These are phyloP conservation scores for Penicillium sp. DNA, from an alignment of 2,329 filamentous ascomycete genomes.

Conservation along the genomic window DNA sequence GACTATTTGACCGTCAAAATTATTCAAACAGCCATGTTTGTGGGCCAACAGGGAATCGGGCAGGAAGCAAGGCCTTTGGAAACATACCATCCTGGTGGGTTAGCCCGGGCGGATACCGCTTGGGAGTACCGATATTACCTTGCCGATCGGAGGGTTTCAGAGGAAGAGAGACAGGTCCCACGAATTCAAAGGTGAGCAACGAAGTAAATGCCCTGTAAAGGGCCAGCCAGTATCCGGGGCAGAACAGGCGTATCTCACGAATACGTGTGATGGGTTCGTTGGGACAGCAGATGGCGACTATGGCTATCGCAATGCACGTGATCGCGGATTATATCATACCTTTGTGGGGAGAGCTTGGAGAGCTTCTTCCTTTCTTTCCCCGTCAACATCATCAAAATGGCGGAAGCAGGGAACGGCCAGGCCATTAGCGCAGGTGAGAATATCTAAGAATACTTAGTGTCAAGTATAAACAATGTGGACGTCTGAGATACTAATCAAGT, in stretches of 20 bases:
- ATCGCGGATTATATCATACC: conserved; percentile 32
- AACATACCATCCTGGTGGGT: conserved; percentile 30
- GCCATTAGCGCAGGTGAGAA: conserved; percentile 41
- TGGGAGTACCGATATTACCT: conserved; percentile 6
- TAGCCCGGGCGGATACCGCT: conserved; percentile 10
- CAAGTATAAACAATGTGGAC: too few species aligned
- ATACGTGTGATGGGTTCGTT: conserved; percentile 1
- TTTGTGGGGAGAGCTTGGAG: conserved; percentile 23
- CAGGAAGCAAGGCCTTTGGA: conserved; percentile 13
- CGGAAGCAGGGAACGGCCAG: conserved; percentile 30
- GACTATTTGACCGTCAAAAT: conserved; percentile 5
- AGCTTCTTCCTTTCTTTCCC: conserved; percentile 11
- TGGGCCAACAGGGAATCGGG: conserved; percentile 15
- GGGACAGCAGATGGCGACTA: conserved; percentile 4
- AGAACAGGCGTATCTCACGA: not conserved
- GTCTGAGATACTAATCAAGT: conserved; percentile 1
- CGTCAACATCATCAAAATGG: conserved; percentile 25
- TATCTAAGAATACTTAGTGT: too few species aligned
- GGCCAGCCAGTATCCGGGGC: conserved; percentile 1
- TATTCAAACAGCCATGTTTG: not conserved
- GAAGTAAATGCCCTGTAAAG: not conserved
- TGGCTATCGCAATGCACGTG: conserved; percentile 24
- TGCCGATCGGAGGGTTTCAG: conserved; percentile 3
- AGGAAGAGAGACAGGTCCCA: conserved; percentile 4
- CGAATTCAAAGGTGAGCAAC: not conserved